A percentile compares a stretch with the other conserved stretches of the same genome.
These are phyloP conservation scores for Prunus yedoensis DNA, from an alignment of 331 rosid species.

Conservation along the genomic window DNA sequence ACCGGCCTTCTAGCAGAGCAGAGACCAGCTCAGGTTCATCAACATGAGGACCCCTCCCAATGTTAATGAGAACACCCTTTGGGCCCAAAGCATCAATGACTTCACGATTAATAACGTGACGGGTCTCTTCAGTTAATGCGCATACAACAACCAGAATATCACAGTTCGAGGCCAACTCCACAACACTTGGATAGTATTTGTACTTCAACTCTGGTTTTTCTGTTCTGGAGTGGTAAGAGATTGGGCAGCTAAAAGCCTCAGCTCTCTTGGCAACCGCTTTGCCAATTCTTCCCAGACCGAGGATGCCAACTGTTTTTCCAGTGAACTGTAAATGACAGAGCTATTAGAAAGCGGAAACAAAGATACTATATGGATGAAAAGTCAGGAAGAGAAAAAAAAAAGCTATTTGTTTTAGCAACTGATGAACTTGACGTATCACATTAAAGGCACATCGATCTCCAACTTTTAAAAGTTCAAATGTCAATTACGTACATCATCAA, in stretches of 20 bases:
- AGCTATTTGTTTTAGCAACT: background rate
- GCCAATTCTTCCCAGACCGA: conserved; percentile 92
- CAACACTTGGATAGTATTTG: conserved; percentile 68
- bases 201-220: conserved; percentile 49
- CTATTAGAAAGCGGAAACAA: background rate
- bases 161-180: conserved; percentile 71
- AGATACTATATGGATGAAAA: conserved; percentile 6
- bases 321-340: conserved; percentile 52
- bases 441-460: background rate
- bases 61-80: conserved; percentile 65
- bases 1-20: conserved; percentile 75
- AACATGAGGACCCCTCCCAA: conserved; percentile 80
- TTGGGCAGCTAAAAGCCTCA: conserved; percentile 75
- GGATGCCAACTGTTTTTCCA: conserved; percentile 80
- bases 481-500: background rate
- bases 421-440: background rate
- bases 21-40: conserved; percentile 72
- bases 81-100: conserved; percentile 81
- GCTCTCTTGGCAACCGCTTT: conserved; percentile 76
- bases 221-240: conserved; percentile 64
- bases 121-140: conserved; percentile 57
- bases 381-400: background rate
- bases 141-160: conserved; percentile 78
- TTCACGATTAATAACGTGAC: conserved; percentile 63
- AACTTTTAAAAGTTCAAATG: too few species aligned